phyloP scores from a whole-genome alignment of 371 early-diverging fungal species.

The Haplosporangium sp. region DNA sequence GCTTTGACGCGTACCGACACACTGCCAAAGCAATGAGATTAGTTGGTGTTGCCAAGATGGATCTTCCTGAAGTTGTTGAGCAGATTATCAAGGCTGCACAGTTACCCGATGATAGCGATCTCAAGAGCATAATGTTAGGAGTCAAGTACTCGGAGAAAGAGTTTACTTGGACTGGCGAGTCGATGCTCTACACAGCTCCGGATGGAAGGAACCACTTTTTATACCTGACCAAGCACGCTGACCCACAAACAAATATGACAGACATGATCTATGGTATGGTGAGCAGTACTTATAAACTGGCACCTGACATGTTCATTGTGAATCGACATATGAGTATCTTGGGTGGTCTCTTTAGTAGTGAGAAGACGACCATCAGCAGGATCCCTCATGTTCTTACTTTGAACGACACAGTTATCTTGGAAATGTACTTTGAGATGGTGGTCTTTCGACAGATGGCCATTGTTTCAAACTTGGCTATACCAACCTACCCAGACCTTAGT shows the following conservation, averaged over 20 bases:
- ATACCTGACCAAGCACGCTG: slow-evolving; percentile 21
- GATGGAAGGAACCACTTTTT: slow-evolving; percentile 13
- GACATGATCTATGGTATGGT: slow-evolving; percentile 15
- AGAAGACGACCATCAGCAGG: slow-evolving; percentile 9
- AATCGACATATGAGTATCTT: slow-evolving; percentile 1
- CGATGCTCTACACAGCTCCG: slow-evolving; percentile 19
- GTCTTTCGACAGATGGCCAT: slow-evolving; percentile 28
- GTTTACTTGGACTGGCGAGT: slow-evolving; percentile 31
- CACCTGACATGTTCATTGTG: slow-evolving; percentile 36
- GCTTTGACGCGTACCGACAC: slow-evolving; percentile 20
- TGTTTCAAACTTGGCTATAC: neutral
- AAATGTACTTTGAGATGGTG: slow-evolving; percentile 36
- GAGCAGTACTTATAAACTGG: slow-evolving; percentile 12
- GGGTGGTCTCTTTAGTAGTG: slow-evolving; percentile 9
- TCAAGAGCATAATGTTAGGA: slow-evolving; percentile 24
- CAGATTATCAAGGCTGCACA: slow-evolving; percentile 4
- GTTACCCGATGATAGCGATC: slow-evolving; percentile 17
- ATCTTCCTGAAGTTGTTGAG: slow-evolving; percentile 13
- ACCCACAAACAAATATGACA: slow-evolving; percentile 4
- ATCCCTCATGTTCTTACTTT: slow-evolving; percentile 24
- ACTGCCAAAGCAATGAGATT: neutral
- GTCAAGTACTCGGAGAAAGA: slow-evolving; percentile 28
- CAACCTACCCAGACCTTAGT: slow-evolving; percentile 20
- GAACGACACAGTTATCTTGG: slow-evolving; percentile 25
- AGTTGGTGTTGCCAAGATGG: neutral